Evolutionary conservation across 805 yeast genomes (phyloP).

Genomic region (Saccharomyces jurei): DNA sequence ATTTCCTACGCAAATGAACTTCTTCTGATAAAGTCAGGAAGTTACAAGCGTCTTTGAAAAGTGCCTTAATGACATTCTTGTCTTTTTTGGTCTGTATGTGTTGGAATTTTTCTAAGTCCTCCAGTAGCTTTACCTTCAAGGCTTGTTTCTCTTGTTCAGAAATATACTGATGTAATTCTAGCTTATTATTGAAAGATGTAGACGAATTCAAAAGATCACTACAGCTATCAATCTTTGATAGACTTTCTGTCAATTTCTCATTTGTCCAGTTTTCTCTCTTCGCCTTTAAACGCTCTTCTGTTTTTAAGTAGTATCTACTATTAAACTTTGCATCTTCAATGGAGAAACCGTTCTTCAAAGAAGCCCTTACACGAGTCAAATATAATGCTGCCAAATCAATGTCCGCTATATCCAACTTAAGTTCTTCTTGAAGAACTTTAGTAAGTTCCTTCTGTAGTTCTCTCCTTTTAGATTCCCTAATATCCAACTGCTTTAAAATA

Average conservation of each 20-base stretch:
- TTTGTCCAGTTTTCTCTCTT: conserved; percentile 31
- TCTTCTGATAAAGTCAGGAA: conserved; percentile 26
- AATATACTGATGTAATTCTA: conserved; percentile 16
- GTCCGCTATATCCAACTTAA: conserved; percentile 23
- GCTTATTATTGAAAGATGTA: conserved; percentile 23
- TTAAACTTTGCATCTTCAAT: conserved; percentile 50
- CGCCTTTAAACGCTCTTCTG: conserved; percentile 36
- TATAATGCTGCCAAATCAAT: conserved; percentile 40
- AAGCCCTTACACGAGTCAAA: conserved; percentile 45
- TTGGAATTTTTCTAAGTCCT: conserved; percentile 13
- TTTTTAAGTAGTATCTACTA: conserved; percentile 44
- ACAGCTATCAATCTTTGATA: conserved; percentile 9
- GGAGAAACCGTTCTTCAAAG: conserved; percentile 50
- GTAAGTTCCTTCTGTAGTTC: conserved; percentile 26
- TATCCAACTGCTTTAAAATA: conserved; percentile 35
- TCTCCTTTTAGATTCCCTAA: conserved; percentile 36
- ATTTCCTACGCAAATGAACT: conserved; percentile 39
- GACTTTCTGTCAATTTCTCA: conserved; percentile 21
- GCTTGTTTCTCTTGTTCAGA: conserved; percentile 27
- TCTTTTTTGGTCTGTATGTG: conserved; percentile 14
- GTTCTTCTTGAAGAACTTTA: conserved; percentile 16
- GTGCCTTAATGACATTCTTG: conserved; percentile 34
- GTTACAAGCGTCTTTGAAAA: conserved; percentile 34
- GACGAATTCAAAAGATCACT: conserved; percentile 12
- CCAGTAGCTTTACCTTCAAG: conserved; percentile 21